These are phyloP conservation scores for Fusarium papillatum DNA, from an alignment of 2,329 filamentous ascomycete genomes.

Conservation along the genomic window DNA sequence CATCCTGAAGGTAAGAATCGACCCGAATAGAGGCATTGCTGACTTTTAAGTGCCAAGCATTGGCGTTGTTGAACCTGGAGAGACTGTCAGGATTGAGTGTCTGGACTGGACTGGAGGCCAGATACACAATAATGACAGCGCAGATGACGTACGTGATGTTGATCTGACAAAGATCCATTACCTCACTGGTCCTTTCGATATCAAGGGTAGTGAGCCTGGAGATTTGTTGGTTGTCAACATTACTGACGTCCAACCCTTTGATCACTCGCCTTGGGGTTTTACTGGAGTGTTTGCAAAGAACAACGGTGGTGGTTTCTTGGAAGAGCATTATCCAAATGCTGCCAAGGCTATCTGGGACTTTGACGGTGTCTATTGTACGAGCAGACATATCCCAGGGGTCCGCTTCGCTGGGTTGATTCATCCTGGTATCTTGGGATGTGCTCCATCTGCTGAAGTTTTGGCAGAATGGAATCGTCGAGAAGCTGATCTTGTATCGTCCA, in stretches of 20 bases:
- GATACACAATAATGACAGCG: conserved; percentile 89
- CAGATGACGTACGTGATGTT: conserved; percentile 89
- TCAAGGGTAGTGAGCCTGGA: conserved; percentile 86
- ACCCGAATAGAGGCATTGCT: neutral
- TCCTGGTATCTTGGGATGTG: conserved; percentile 91
- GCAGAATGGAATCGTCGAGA: conserved; percentile 89
- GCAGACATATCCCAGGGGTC: conserved; percentile 88
- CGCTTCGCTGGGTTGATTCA: conserved; percentile 92
- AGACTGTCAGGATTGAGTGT: conserved; percentile 95
- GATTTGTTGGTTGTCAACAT: conserved; percentile 91
- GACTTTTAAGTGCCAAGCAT: conserved; percentile 75
- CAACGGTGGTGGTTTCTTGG: conserved; percentile 91
- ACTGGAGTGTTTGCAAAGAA: conserved; percentile 84
- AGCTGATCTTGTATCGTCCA: conserved; percentile 80
- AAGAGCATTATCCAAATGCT: conserved; percentile 87
- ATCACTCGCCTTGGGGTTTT: conserved; percentile 91
- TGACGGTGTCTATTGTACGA: conserved; percentile 78
- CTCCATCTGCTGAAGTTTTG: conserved; percentile 83
- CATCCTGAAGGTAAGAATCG: conserved; percentile 82
- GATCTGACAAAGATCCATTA: conserved; percentile 91
- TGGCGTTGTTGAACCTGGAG: conserved; percentile 82
- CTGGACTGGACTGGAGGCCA: conserved; percentile 89
- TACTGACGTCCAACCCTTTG: conserved; percentile 91
- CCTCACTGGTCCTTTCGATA: conserved; percentile 89
- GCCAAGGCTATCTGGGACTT: conserved; percentile 73